Percentiles rank a stretch among this genome's conserved stretches.
Evolutionary conservation across 2,329 filamentous ascomycete species (phyloP).

Genomic region (Fusarium praegraminearum): DNA sequence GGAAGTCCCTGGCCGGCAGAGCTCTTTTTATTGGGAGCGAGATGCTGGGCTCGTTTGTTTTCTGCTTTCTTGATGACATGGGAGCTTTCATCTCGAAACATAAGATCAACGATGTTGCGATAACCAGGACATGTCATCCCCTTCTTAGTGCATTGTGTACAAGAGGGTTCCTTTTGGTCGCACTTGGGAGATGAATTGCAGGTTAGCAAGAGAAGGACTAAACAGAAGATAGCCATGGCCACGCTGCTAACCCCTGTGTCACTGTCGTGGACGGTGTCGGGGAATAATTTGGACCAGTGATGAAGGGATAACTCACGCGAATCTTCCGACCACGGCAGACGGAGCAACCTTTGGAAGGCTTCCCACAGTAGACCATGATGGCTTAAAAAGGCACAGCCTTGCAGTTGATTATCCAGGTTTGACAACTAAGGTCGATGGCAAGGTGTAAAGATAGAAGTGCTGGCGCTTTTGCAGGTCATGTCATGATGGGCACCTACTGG

Average conservation of each 20-base stretch:
- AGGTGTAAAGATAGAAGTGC: constrained; percentile 5
- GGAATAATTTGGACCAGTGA: constrained; percentile 1
- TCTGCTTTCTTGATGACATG: constrained; percentile 67
- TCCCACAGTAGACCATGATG: constrained; percentile 68
- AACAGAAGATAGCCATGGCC: constrained; percentile 1
- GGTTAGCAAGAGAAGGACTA: constrained; percentile 12
- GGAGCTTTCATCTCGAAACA: constrained; percentile 68
- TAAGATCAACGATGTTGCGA: constrained; percentile 66
- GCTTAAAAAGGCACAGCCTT: constrained; percentile 15
- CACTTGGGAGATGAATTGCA: constrained; percentile 55
- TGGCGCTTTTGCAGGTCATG: constrained; percentile 33
- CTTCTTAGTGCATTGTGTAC: constrained; percentile 67
- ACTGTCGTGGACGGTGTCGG: not conserved
- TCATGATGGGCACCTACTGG: constrained; percentile 37
- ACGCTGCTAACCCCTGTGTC: not conserved
- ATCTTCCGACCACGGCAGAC: constrained; percentile 68
- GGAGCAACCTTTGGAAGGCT: constrained; percentile 68
- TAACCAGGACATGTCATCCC: constrained; percentile 67
- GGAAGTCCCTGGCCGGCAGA: constrained; percentile 26
- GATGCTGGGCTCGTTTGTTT: constrained; percentile 48
- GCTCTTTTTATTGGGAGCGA: constrained; percentile 42
- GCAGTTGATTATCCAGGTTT: constrained; percentile 1
- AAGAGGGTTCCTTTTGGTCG: constrained; percentile 64
- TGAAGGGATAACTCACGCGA: constrained; percentile 57
- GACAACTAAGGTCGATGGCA: constrained; percentile 4